Conservation (phyloP, 2,329 filamentous ascomycete genomes). For the Aspergillus sp. region DNA sequence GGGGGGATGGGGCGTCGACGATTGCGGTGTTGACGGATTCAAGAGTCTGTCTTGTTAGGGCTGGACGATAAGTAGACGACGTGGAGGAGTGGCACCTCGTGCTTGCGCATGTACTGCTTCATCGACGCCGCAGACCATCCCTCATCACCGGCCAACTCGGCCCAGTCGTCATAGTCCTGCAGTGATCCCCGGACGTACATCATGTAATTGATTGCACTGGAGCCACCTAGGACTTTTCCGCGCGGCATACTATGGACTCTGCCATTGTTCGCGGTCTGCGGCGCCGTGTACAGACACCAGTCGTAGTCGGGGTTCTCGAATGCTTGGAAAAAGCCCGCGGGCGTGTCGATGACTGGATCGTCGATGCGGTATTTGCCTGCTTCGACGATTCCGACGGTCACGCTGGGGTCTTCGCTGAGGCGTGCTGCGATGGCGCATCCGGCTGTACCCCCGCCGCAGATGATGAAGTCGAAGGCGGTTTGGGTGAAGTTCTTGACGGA, state of each 20-base stretch:
- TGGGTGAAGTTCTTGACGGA: conserved; percentile 7
- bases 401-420: conserved; percentile 44
- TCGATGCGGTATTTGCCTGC: conserved; percentile 38
- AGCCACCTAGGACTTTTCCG: conserved; percentile 36
- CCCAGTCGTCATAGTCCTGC: conserved; percentile 36
- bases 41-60: conserved; percentile 16
- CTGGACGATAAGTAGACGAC: not conserved
- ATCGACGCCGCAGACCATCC: conserved; percentile 25
- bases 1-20: not conserved
- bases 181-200: conserved; percentile 43
- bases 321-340: conserved; percentile 22
- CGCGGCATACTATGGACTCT: conserved; percentile 26
- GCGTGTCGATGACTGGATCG: conserved; percentile 29
- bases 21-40: not conserved
- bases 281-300: conserved; percentile 30
- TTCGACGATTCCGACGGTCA: conserved; percentile 47
- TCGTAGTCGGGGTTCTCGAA: conserved; percentile 36
- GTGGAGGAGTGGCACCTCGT: conserved; percentile 12
- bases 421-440: conserved; percentile 45
- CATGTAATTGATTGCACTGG: conserved; percentile 37
- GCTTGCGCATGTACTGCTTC: conserved; percentile 16
- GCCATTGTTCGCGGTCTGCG: conserved; percentile 23
- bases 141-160: conserved; percentile 25
- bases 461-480: conserved; percentile 30
- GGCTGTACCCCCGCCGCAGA: conserved; percentile 57